Conservation (phyloP, 2,329 filamentous ascomycete genomes). For the Lizonia empirigonia region DNA sequence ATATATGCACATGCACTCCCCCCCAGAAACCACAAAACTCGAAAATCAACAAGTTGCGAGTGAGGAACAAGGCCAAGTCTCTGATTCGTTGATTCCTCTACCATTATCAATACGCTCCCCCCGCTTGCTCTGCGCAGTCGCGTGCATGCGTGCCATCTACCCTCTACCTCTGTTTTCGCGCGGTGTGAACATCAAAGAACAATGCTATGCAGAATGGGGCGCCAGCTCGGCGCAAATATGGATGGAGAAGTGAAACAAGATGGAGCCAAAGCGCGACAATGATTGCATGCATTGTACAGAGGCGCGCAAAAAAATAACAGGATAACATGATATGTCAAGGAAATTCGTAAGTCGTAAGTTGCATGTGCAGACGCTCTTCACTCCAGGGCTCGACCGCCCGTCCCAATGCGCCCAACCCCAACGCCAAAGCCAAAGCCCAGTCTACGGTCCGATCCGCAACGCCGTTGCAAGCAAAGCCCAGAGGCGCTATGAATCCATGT, state of each 20-base stretch:
- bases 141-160: constrained; percentile 26
- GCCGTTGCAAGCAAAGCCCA: constrained; percentile 28
- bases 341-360: constrained; percentile 45
- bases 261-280: too few species aligned
- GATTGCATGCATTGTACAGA: constrained; percentile 15
- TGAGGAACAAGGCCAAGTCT: constrained; percentile 21
- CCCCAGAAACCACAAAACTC: too few species aligned
- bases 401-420: constrained; percentile 42
- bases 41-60: too few species aligned
- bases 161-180: constrained; percentile 28
- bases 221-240: constrained; percentile 20
- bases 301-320: too few species aligned
- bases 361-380: constrained; percentile 35
- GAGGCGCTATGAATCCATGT: constrained; percentile 26
- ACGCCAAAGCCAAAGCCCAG: constrained; percentile 39
- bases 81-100: constrained; percentile 30
- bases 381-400: constrained; percentile 18
- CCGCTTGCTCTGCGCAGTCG: constrained; percentile 15
- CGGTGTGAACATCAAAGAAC: constrained; percentile 25
- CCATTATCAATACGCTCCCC: constrained; percentile 21
- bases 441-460: constrained; percentile 32
- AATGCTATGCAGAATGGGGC: constrained; percentile 33
- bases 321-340: constrained; percentile 27
- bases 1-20: too few species aligned
- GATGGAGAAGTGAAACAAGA: too few species aligned